Base-by-base conservation (phyloP, 2,329 filamentous ascomycete species). In the Monilinia laxa region DNA sequence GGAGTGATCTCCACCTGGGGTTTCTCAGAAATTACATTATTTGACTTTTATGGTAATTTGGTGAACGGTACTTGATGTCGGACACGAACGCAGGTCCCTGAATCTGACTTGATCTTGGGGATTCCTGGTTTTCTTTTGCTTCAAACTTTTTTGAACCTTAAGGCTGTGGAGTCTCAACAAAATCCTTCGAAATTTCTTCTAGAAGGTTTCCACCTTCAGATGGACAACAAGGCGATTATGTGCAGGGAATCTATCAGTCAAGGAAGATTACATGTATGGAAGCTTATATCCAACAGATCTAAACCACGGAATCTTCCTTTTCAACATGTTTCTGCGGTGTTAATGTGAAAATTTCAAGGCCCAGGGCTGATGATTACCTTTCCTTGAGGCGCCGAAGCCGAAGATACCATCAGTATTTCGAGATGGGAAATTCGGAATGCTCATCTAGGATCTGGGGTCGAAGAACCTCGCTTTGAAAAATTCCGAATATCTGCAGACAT, bases 121-220 rank as follows among this genome's bases (percentile, higher is more conserved):
- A 28, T 58, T 45, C 55, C 40, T 45, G 14, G 23, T 58, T 58
- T 52, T 16, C 23, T 52, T 52, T 25, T 52, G 10, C 20, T 51
- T 51, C 18, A 18, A 47, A 47, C 20, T 0, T 10, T 51, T n/a
- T 4, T 11, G 20, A 11, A 4, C 11, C n/a, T 52, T 25, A 12
- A 47, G 11, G 49, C 11, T 52, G 58, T 51, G 58, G 58, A 51
- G 58, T 55, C 60, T 47, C 49, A 56, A 56, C 40, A 56, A 64
- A 64, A 35, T 49, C 62, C 62, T 57, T 64, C 62, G n/a, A 64
- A 57, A 18, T 64, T 64, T 56, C 62, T 64, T 64, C 62, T 64
- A 49, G 62, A 64, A 64, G 62, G 40, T 56, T 55, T 60, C 11
- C 20, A 31, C 45, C 14, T 60, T 23, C 16, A 35, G 31, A 35